Base-by-base conservation (phyloP, 805 yeast genomes). In the Candida taoyuanica region DNA sequence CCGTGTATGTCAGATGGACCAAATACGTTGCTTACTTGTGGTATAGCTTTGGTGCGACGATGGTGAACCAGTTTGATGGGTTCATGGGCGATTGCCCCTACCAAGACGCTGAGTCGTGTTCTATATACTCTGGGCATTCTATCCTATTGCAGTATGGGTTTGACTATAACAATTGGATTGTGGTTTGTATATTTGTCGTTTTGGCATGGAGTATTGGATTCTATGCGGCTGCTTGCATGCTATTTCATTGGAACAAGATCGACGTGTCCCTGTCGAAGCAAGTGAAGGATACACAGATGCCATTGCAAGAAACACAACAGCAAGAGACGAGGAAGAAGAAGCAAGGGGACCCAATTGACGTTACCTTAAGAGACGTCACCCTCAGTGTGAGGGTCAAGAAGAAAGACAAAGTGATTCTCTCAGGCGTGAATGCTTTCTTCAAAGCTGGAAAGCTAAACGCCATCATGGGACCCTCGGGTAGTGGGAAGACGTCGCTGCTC, bases 1-100 rank as follows among this genome's bases (percentile, higher is more conserved):
- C 95, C 0, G 94, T 84, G 1, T 87, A 87, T 52, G 94, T 86
- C 7, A 68, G 86, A 25, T 86, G 96, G 96, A 71, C 81, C 5
- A 84, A 81, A 54, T 86, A 83, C 58, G 64, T 80, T 40, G 80
- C 91, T 0, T 83, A 74, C 54, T 68, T 81, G 36, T 87, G 89
- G 85, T 86, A 82, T 53, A 80, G 79, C 0, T 83, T 82, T 59
- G 93, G 93, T 3, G 79, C 78, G 2, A 52, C 80, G 40, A 51
- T 72, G 29, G 70, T 88, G 0, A 82, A 79, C 52, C 80, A 85
- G 48, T 86, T 74, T 53, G 66, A 82, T 2, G 74, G 70, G 24
- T 83, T 68, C 63, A 43, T 57, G 29, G 88, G 88, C 7, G 77
- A 72, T 36, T 81, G 91, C 50, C 75, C 72, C 3, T 49, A 59